Conservation (phyloP, 2,329 filamentous ascomycete species). For the Aspergillus fumigatiaffinis region DNA sequence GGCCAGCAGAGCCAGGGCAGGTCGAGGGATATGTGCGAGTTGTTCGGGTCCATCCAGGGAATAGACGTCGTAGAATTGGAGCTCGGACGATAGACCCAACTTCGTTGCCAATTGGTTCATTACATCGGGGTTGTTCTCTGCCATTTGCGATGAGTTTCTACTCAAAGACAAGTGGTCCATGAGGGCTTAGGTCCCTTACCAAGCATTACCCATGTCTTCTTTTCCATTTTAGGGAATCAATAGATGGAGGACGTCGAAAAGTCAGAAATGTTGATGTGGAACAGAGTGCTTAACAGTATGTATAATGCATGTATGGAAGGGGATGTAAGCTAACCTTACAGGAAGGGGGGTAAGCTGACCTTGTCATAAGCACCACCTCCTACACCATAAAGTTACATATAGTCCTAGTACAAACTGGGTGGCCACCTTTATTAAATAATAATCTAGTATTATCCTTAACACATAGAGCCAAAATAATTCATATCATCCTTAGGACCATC, state of each 20-base stretch:
- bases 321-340: no score
- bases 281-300: no score
- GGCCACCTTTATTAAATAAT: no score
- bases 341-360: no score
- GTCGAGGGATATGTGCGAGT: conserved; percentile 4
- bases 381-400: no score
- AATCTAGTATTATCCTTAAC: no score
- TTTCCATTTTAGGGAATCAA: conserved; percentile 1
- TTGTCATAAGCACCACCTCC: no score
- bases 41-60: conserved; percentile 2
- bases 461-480: no score
- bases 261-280: neutral
- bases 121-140: conserved; percentile 14
- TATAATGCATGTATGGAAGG: no score
- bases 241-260: neutral
- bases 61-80: conserved; percentile 12
- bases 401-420: no score
- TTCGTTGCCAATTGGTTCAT: conserved; percentile 7
- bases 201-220: conserved; percentile 6
- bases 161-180: neutral
- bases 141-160: neutral
- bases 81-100: conserved; percentile 1
- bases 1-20: conserved; percentile 3
- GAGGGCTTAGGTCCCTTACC: conserved; percentile 2
- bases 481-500: no score